Percentiles rank a stretch among this genome's conserved stretches.
These are phyloP conservation scores for Chlorella sorokiniana DNA, from an alignment of 139 green algal genomes.

Conservation along the genomic window DNA sequence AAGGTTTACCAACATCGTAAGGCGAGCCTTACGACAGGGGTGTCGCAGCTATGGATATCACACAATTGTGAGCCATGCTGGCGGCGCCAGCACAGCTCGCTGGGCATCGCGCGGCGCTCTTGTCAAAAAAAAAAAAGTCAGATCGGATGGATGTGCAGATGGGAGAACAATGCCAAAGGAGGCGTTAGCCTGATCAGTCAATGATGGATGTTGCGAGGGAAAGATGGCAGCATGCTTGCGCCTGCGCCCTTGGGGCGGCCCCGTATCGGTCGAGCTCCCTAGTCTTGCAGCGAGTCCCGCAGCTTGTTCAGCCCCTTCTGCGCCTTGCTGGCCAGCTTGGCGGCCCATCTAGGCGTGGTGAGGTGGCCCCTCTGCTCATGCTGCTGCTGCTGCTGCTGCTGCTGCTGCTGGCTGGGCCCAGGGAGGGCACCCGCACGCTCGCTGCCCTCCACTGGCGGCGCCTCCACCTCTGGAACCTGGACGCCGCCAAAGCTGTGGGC, in stretches of 20 bases:
- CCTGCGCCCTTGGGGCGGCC: no score
- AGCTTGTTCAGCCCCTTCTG: conserved; percentile 34
- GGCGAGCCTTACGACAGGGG: no score
- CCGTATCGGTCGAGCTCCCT: no score
- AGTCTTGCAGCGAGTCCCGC: conserved; percentile 23
- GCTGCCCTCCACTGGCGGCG: not conserved
- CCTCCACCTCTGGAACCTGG: not conserved
- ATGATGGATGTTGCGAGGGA: not conserved
- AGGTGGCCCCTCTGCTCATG: not conserved
- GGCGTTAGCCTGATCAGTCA: not conserved
- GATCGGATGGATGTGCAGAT: not conserved
- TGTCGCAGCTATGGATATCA: no score
- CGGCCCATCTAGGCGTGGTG: conserved; percentile 10
- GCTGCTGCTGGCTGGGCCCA: not conserved
- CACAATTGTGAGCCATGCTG: no score
- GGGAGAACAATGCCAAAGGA: not conserved
- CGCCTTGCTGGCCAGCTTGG: conserved; percentile 20
- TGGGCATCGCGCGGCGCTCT: no score
- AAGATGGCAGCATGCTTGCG: no score
- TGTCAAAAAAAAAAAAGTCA: no score
- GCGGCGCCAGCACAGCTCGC: no score
- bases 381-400: not conserved
- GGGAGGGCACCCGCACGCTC: not conserved
- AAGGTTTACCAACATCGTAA: no score
- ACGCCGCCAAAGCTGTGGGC: not conserved